These are phyloP conservation scores for Sordariomycetes sp. DNA, from an alignment of 2,329 filamentous ascomycete genomes.

Conservation along the genomic window DNA sequence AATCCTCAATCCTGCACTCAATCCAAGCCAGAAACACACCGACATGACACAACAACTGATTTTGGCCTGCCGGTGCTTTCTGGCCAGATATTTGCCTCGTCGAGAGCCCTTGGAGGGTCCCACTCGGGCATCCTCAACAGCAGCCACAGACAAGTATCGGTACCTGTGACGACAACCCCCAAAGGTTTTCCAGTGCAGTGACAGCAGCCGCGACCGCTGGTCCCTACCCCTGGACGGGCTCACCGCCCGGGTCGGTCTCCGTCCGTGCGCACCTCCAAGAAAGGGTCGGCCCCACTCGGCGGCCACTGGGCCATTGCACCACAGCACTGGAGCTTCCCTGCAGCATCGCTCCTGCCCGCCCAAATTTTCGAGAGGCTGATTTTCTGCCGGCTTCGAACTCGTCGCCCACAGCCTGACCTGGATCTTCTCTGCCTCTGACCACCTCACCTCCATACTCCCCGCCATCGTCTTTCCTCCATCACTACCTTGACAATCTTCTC, in stretches of 20 bases:
- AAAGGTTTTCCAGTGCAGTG: slow-evolving; percentile 7
- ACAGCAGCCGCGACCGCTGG: no score
- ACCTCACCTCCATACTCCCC: slow-evolving; percentile 1
- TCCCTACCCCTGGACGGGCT: no score
- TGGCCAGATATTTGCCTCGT: no score
- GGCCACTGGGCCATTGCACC: neutral
- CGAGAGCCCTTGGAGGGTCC: no score
- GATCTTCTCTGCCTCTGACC: neutral
- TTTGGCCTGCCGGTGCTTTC: no score
- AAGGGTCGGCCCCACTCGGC: neutral
- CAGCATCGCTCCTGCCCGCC: neutral
- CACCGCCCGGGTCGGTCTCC: neutral
- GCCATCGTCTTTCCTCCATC: slow-evolving; percentile 2
- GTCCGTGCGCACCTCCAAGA: neutral
- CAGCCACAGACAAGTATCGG: neutral
- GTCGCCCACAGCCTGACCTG: neutral
- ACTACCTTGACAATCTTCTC: neutral
- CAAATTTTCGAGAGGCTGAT: slow-evolving; percentile 1
- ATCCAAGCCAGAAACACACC: no score
- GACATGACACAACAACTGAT: no score
- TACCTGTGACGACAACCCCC: slow-evolving; percentile 3
- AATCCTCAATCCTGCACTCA: no score
- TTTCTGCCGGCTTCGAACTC: slow-evolving; percentile 1
- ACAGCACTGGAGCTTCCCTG: neutral
- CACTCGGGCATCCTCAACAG: slow-evolving; percentile 6